Evolutionary conservation across 1,139 yeast genomes (phyloP).

Genomic region (Blastobotrys arbuscula): DNA sequence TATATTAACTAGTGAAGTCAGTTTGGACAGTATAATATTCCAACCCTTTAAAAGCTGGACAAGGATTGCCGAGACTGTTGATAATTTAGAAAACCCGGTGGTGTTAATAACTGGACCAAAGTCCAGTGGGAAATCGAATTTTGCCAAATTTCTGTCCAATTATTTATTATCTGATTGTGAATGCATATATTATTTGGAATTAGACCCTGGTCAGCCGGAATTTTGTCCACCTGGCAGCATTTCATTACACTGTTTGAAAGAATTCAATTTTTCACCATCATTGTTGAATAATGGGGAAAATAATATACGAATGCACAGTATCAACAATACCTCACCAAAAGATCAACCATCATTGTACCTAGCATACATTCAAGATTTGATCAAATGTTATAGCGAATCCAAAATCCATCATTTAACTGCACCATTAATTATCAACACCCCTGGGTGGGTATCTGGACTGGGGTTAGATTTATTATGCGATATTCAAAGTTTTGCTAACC

Average conservation of each 20-base stretch:
- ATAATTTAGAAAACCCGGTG: conserved; percentile 16
- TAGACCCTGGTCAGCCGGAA: conserved; percentile 93
- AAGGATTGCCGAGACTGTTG: conserved; percentile 16
- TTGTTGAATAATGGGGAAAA: conserved; percentile 25
- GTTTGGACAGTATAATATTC: conserved; percentile 16
- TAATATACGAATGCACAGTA: conserved; percentile 40
- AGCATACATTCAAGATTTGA: conserved; percentile 41
- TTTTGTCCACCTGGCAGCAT: conserved; percentile 65
- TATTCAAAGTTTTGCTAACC: conserved; percentile 40
- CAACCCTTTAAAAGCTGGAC: conserved; percentile 26
- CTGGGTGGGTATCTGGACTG: conserved; percentile 92
- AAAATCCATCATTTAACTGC: conserved; percentile 25
- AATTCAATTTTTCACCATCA: conserved; percentile 30
- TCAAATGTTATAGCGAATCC: conserved; percentile 31
- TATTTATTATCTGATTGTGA: conserved; percentile 24
- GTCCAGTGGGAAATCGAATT: conserved; percentile 80
- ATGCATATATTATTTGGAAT: conserved; percentile 51
- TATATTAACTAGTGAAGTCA: conserved; percentile 15
- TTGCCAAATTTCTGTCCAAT: conserved; percentile 54
- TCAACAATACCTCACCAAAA: conserved; percentile 73
- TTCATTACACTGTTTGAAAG: conserved; percentile 37
- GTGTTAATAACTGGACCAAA: conserved; percentile 57
- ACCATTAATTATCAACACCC: conserved; percentile 65
- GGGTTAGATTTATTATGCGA: conserved; percentile 62
- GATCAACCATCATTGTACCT: conserved; percentile 59